Evolutionary conservation across 73 alveolate species (phyloP).

Genomic region (Paramecium primaurelia): DNA sequence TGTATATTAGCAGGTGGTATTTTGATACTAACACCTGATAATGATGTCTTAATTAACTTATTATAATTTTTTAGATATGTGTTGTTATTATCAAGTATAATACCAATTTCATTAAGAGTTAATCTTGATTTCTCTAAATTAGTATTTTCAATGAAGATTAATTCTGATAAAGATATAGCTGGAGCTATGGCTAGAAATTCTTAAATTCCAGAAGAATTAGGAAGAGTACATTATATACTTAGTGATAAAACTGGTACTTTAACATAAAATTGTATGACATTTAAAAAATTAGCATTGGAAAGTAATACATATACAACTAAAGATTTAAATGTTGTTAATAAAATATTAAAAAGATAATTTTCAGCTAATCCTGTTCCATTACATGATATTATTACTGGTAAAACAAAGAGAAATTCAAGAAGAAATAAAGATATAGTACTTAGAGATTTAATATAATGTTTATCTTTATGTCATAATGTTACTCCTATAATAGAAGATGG

Average conservation of each 20-base stretch:
- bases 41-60: not conserved
- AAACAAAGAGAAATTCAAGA: constrained; percentile 50
- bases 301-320: constrained; percentile 68
- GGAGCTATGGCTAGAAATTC: constrained; percentile 93
- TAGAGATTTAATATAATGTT: constrained; percentile 67
- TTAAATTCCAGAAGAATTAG: constrained; percentile 97
- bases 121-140: constrained; percentile 92
- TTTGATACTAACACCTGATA: not conserved
- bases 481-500: constrained; percentile 79
- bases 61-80: constrained; percentile 74
- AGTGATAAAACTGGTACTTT: constrained; percentile 98
- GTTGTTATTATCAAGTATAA: constrained; percentile 82
- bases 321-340: constrained; percentile 10
- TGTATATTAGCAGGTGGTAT: constrained; percentile 55
- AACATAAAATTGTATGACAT: constrained; percentile 95
- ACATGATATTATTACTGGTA: constrained; percentile 18
- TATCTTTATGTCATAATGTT: constrained; percentile 81
- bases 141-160: constrained; percentile 75
- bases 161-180: constrained; percentile 74
- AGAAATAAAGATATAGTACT: constrained; percentile 59
- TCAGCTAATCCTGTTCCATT: constrained; percentile 27
- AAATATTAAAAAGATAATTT: constrained; percentile 18
- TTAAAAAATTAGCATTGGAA: constrained; percentile 89
- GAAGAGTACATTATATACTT: constrained; percentile 87
- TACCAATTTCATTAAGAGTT: constrained; percentile 94